phyloP scores from a whole-genome alignment of 1,284 basidiomycete species.

The Pulveroboletus sp. region DNA sequence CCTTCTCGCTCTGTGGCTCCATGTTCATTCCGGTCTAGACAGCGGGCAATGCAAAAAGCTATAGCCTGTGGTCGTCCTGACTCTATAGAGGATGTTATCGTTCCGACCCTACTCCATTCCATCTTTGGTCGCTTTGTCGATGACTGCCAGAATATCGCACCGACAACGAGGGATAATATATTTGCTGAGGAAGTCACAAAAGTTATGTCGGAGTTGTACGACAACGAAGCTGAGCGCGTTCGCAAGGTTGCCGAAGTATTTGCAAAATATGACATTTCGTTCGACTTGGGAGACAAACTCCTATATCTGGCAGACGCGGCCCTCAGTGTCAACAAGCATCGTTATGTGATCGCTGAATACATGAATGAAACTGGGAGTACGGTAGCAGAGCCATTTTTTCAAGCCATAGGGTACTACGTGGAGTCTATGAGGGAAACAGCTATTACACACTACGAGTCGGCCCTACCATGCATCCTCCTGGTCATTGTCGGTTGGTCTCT shows the following conservation, averaged over 20 bases:
- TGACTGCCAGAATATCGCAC: no score
- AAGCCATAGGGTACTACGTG: slow-evolving; percentile 19
- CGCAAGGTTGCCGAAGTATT: not conserved
- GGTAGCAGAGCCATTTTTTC: slow-evolving; percentile 19
- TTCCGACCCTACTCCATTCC: not conserved
- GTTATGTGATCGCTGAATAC: not conserved
- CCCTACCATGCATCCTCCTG: slow-evolving; percentile 11
- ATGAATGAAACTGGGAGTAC: not conserved
- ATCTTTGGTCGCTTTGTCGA: not conserved
- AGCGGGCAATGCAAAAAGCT: no score
- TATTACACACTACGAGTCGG: not conserved
- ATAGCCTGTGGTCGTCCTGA: no score
- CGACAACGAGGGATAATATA: no score
- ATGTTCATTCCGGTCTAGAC: no score
- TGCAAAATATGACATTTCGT: not conserved
- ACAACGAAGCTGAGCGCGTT: not conserved
- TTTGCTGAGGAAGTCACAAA: no score
- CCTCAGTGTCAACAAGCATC: not conserved
- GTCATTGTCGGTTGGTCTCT: slow-evolving; percentile 10
- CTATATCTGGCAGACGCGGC: not conserved
- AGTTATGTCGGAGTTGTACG: not conserved
- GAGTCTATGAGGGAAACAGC: slow-evolving; percentile 1
- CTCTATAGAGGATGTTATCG: not conserved
- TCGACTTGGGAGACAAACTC: not conserved
- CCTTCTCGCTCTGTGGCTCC: no score